phyloP scores from a whole-genome alignment of 805 yeast species.

The Teunomyces funiuensis region DNA sequence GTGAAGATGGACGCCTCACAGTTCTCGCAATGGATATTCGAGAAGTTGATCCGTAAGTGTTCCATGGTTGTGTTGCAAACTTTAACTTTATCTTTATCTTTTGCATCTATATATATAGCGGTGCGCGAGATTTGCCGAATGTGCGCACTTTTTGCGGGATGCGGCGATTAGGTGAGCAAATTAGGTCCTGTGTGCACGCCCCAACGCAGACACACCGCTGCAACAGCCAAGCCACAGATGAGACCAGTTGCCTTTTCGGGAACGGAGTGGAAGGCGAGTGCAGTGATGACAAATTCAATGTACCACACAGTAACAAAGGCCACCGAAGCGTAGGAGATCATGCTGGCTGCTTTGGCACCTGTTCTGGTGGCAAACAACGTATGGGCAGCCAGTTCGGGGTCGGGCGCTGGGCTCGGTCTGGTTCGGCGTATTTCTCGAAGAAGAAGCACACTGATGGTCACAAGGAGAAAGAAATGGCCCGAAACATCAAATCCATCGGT shows the following conservation, averaged over 20 bases:
- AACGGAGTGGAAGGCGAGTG: slow-evolving; percentile 50
- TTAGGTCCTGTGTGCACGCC: too few species aligned
- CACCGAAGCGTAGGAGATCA: slow-evolving; percentile 8
- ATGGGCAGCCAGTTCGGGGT: slow-evolving; percentile 1
- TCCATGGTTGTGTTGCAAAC: slow-evolving; percentile 25
- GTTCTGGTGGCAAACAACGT: too few species aligned
- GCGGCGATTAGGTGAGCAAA: neutral
- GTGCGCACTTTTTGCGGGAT: neutral
- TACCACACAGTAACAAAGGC: slow-evolving; percentile 34
- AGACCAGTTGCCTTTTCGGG: slow-evolving; percentile 48
- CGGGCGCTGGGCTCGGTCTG: neutral
- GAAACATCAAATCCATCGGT: slow-evolving; percentile 52
- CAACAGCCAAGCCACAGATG: slow-evolving; percentile 34
- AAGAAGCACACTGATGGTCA: slow-evolving; percentile 42
- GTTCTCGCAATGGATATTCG: slow-evolving; percentile 56
- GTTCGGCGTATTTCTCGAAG: slow-evolving; percentile 5
- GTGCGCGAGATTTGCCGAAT: slow-evolving; percentile 1
- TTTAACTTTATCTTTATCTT: too few species aligned
- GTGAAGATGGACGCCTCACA: slow-evolving; percentile 43
- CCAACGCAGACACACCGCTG: slow-evolving; percentile 13
- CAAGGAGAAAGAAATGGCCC: slow-evolving; percentile 51
- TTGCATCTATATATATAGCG: neutral
- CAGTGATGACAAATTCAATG: slow-evolving; percentile 41
- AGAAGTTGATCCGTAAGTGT: slow-evolving; percentile 24
- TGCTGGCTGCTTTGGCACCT: too few species aligned